Base-by-base conservation (phyloP, 192 early-diverging fungal genomes). In the Dissophora ornata region DNA sequence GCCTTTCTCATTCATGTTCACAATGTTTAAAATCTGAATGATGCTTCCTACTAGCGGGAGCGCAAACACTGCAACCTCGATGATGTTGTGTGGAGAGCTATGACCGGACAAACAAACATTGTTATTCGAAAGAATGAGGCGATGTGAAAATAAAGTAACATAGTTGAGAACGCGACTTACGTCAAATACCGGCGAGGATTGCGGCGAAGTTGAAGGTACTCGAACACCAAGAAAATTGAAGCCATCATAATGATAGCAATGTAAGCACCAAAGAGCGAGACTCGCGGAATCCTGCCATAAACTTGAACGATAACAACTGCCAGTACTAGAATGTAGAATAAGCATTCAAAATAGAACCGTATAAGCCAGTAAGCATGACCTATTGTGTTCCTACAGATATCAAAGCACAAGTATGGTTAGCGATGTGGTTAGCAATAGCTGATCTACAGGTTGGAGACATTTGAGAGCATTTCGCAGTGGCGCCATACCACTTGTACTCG, bases 1-100 rank as follows among this genome's bases (percentile, higher is more conserved):
- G 29, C 51, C 51, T n/a, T 53, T 53, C 51, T 53, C 51, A 53
- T 53, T 32, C 51, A 53, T 53, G 18, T 32, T 53, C 51, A 53
- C 18, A 34, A 53, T 53, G 51, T 53, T 53, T 53, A 32, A 12
- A 53, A 53, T 53, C 28, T 53, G 51, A 3, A 32, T 53, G 29
- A 29, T 26, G 51, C 51, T 53, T 53, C 51, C 29, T 53, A 32
- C 5, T 33, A 53, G 26, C 51, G 51, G 51, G 51, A 53, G 51
- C 29, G 19, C 29, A 53, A 53, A 53, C 51, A 53, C 51, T 29
- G 18, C 26, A 53, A 53, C 18, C 13, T 53, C 51, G 51, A 53
- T 18, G 29, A 32, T 15, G 13, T 32, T 12, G 51, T 53, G 13
- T 30, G 12, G 26, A 29, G 29, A 30, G 28, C 51, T 53, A 53